Conservation (phyloP, 1,139 yeast genomes). For the Scheffersomyces segobiensis region DNA sequence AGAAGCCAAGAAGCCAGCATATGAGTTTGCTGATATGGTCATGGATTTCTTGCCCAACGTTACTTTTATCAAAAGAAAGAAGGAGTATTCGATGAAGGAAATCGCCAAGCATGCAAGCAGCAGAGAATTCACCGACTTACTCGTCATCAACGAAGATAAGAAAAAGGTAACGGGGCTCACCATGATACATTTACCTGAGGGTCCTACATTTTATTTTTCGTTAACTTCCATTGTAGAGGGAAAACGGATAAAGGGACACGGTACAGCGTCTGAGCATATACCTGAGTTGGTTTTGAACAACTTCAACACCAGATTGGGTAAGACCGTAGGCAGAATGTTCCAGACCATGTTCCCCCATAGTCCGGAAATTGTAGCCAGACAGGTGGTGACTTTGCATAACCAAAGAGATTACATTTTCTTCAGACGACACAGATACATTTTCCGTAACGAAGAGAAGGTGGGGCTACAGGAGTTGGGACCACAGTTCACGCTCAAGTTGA, state of each 20-base stretch:
- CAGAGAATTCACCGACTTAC: conserved; percentile 81
- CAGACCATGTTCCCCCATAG: conserved; percentile 89
- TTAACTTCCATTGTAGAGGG: conserved; percentile 77
- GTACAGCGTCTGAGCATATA: conserved; percentile 82
- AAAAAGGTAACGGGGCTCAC: conserved; percentile 90
- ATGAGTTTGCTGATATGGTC: conserved; percentile 84
- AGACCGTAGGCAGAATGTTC: conserved; percentile 87
- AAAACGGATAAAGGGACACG: conserved; percentile 82
- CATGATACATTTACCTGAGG: conserved; percentile 88
- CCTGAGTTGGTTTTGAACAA: conserved; percentile 92
- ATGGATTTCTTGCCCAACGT: conserved; percentile 84
- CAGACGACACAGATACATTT: conserved; percentile 90
- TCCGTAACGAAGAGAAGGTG: conserved; percentile 85
- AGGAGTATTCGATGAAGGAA: conserved; percentile 79
- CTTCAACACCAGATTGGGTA: conserved; percentile 88
- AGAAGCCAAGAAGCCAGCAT: conserved; percentile 81
- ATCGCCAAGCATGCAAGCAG: conserved; percentile 81
- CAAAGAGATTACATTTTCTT: conserved; percentile 94
- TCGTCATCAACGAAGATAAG: conserved; percentile 91
- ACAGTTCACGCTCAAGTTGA: conserved; percentile 84
- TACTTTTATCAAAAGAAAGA: conserved; percentile 83
- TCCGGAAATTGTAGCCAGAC: conserved; percentile 94
- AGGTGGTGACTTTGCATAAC: conserved; percentile 91
- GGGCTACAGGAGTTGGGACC: conserved; percentile 97
- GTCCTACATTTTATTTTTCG: conserved; percentile 92